A percentile compares a stretch with the other conserved stretches of the same genome.
Evolutionary conservation across 2,329 filamentous ascomycete genomes (phyloP).

Genomic region (Neofusicoccum umdonicola): DNA sequence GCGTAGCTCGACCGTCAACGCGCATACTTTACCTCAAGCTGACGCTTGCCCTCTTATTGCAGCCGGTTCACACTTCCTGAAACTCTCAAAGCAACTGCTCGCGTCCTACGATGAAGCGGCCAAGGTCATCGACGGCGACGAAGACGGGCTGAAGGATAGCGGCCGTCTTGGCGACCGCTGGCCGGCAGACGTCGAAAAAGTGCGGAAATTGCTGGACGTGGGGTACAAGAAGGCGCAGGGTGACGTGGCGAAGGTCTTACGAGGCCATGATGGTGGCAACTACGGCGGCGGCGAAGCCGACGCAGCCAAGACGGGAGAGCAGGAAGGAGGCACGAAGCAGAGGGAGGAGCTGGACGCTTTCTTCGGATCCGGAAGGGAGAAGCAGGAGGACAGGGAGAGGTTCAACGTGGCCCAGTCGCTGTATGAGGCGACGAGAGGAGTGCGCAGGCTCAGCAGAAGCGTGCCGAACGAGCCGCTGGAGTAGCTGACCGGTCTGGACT

Average conservation of each 20-base stretch:
- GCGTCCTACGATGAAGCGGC: neutral
- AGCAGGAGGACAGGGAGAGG: neutral
- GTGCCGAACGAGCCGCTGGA: conserved; percentile 21
- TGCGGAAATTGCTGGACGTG: conserved; percentile 25
- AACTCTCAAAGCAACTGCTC: neutral
- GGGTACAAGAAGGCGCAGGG: conserved; percentile 30
- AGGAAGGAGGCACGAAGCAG: neutral
- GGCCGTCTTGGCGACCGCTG: conserved; percentile 20
- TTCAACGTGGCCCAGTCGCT: conserved; percentile 21
- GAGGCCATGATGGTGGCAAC: neutral
- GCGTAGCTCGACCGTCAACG: neutral
- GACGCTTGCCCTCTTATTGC: neutral
- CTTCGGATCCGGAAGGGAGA: conserved; percentile 16
- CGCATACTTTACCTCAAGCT: neutral
- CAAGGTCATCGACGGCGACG: neutral
- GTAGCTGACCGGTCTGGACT: neutral
- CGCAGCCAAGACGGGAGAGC: neutral
- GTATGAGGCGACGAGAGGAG: conserved; percentile 30
- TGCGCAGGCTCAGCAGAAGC: conserved; percentile 33
- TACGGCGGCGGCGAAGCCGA: neutral
- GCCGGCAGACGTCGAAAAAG: conserved; percentile 27
- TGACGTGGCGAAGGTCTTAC: conserved; percentile 30
- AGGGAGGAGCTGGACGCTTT: neutral
- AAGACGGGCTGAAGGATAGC: neutral
- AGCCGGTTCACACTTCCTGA: neutral